phyloP scores from a whole-genome alignment of 2,329 filamentous ascomycete genomes.

The Sarocladiaceae sp. region DNA sequence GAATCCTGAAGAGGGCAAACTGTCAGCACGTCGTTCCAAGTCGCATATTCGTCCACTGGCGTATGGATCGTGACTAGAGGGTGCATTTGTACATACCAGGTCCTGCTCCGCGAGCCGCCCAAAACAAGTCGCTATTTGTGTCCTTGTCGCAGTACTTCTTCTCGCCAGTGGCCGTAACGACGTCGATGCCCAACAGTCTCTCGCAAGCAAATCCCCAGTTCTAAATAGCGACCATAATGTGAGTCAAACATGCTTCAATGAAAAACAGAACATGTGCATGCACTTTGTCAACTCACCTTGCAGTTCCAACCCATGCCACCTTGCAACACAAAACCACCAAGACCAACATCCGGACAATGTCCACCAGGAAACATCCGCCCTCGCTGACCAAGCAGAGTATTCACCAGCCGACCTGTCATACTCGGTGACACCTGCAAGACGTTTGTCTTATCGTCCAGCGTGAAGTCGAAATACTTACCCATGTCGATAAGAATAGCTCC shows the following conservation, averaged over 20 bases:
- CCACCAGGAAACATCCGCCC: slow-evolving; percentile 48
- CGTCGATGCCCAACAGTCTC: slow-evolving; percentile 38
- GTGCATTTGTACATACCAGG: slow-evolving; percentile 1
- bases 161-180: slow-evolving; percentile 40
- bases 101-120: background rate
- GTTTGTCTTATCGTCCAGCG: slow-evolving; percentile 31
- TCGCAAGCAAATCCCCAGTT: slow-evolving; percentile 55
- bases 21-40: background rate
- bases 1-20: slow-evolving; percentile 28
- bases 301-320: slow-evolving; percentile 58
- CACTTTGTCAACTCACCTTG: slow-evolving; percentile 28
- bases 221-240: slow-evolving; percentile 21
- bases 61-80: too few relatives aligned
- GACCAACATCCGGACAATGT: slow-evolving; percentile 52
- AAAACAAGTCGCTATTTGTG: slow-evolving; percentile 34
- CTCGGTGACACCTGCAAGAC: slow-evolving; percentile 41
- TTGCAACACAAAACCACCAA: slow-evolving; percentile 53
- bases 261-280: background rate
- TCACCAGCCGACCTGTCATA: slow-evolving; percentile 40
- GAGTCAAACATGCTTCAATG: background rate
- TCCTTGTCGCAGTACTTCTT: slow-evolving; percentile 28
- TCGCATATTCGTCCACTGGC: too few relatives aligned
- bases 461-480: slow-evolving; percentile 24
- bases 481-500: slow-evolving; percentile 39
- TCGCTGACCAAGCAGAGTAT: slow-evolving; percentile 29